phyloP scores from a whole-genome alignment of 208 protist species.

The Trypanosoma vivax region DNA sequence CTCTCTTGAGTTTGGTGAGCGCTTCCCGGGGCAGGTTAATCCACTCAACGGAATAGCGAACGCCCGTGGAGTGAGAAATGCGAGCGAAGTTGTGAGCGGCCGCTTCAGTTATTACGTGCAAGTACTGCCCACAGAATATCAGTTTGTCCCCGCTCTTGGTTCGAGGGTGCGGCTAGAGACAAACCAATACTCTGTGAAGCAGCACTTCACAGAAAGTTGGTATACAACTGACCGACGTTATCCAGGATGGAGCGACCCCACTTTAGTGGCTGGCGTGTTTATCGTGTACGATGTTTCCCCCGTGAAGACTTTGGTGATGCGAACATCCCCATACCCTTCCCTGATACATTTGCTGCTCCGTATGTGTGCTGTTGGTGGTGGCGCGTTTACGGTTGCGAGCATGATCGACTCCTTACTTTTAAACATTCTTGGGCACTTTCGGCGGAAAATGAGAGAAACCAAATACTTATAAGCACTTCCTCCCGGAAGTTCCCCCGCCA shows the following conservation, averaged over 20 bases:
- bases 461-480: conserved; percentile 35
- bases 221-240: not conserved
- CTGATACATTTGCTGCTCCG: conserved; percentile 56
- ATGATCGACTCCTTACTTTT: conserved; percentile 50
- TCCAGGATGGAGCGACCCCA: not conserved
- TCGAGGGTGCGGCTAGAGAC: conserved; percentile 35
- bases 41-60: conserved; percentile 55
- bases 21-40: conserved; percentile 68
- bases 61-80: conserved; percentile 16
- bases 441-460: conserved; percentile 30
- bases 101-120: conserved; percentile 87
- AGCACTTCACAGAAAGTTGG: conserved; percentile 51
- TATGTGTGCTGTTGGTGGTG: conserved; percentile 57
- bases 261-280: conserved; percentile 70
- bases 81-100: conserved; percentile 36
- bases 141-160: conserved; percentile 26
- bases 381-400: conserved; percentile 55
- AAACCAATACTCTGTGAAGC: conserved; percentile 88
- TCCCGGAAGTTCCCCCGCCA: not conserved
- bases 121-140: conserved; percentile 78
- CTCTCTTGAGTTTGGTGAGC: conserved; percentile 69
- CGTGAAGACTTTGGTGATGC: conserved; percentile 54
- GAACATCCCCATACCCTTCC: conserved; percentile 47
- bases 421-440: conserved; percentile 26
- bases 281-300: conserved; percentile 86